Base-by-base conservation (phyloP, 1,284 basidiomycete genomes). In the Cryptococcus floricola region DNA sequence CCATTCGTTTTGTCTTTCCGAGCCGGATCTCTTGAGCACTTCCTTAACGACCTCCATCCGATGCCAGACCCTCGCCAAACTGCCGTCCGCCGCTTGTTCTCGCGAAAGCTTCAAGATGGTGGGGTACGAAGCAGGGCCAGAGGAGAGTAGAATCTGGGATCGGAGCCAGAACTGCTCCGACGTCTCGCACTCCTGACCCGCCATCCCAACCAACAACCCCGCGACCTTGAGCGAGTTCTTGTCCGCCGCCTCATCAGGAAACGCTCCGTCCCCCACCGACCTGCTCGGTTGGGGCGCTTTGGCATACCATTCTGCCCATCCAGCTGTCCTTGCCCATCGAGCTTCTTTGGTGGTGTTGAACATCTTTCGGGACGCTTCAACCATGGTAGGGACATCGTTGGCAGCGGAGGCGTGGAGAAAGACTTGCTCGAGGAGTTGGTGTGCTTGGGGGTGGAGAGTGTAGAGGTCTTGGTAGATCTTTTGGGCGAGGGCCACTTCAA, bases 121-220 rank as follows among this genome's bases (percentile, higher is more conserved):
- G 23, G 19, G 14, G 31, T 34, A 34, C 7, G 43, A 52, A 8
- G 52, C 50, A 34, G 69, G 61, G 1, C 64, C 60, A 8, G 61
- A 48, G 3, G 67, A 64, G 0, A 74, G 52, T 8, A 68, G 55
- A 25, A 75, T 67, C 44, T 72, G 69, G 0, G 67, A 49, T 14
- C 63, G 61, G 3, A 75, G 66, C 73, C 73, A 75, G 39, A 74
- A 58, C n/a, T 54, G 54, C 39, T 74, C 71, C 10, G 69, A 57
- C 1, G 67, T 62, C 4, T 51, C 39, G 5, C 58, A 56, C n/a
- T 48, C 14, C 7, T 57, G 60, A 10, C 58, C 62, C 4, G 62
- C 57, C 3, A 68, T 68, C 38, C 57, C 53, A 8, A 71, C 54
- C 2, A 72, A 49, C 13, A 68, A 48, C 7, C 54, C 43, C 8